These are phyloP conservation scores for Fraxinus xanthoxyloides DNA, from an alignment of 305 asterid genomes.

Conservation along the genomic window DNA sequence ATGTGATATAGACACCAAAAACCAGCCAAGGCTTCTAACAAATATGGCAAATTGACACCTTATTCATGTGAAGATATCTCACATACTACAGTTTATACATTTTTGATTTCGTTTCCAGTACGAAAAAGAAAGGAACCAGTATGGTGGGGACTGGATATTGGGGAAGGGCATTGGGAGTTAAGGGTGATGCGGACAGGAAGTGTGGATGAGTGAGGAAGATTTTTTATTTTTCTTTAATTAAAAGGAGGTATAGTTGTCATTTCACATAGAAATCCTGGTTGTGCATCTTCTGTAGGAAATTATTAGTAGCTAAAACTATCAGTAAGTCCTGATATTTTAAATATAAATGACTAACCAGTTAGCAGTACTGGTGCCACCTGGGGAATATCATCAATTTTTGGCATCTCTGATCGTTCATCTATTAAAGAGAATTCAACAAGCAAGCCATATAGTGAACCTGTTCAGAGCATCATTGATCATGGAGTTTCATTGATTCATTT, in stretches of 20 bases:
- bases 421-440: constrained; percentile 57
- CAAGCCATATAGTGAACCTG: constrained; percentile 62
- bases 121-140: not conserved
- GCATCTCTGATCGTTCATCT: constrained; percentile 67
- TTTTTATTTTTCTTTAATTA: not conserved
- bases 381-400: constrained; percentile 96
- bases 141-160: not conserved
- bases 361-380: constrained; percentile 64
- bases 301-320: not conserved
- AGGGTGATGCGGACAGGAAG: not conserved
- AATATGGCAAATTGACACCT: not conserved
- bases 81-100: not conserved
- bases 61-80: not conserved
- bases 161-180: not conserved
- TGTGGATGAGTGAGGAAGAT: not conserved
- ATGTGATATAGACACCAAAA: not conserved
- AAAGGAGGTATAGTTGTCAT: not conserved
- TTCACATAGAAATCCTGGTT: not conserved
- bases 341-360: constrained; percentile 35
- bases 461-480: constrained; percentile 61
- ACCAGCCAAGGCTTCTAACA: not conserved
- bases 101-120: not conserved
- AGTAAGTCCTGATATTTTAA: constrained; percentile 19
- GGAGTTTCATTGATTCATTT: constrained; percentile 72
- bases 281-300: not conserved